Evolutionary conservation across 2,329 filamentous ascomycete genomes (phyloP).

Genomic region (Cercospora canescens): DNA sequence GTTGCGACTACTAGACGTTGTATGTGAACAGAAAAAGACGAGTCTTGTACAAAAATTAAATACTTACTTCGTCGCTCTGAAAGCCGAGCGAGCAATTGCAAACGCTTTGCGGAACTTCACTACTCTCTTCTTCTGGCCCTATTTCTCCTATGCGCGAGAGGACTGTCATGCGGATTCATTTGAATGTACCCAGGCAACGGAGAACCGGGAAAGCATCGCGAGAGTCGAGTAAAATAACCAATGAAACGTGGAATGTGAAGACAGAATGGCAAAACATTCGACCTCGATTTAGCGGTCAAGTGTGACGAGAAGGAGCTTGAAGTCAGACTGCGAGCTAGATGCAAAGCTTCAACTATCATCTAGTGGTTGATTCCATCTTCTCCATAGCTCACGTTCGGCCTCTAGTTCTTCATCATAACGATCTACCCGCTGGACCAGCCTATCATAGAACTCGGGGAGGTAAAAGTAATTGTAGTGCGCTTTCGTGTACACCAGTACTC

Average conservation of each 20-base stretch:
- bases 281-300: neutral
- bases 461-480: neutral
- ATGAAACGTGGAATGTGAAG: neutral
- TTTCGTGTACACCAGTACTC: neutral
- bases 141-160: too few species aligned
- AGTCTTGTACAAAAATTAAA: neutral
- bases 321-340: too few species aligned
- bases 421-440: neutral
- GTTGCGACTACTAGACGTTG: neutral
- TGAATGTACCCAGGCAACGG: too few species aligned
- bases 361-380: too few species aligned
- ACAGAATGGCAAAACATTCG: neutral
- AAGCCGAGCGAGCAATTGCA: neutral
- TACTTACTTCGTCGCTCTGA: neutral
- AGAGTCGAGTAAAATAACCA: neutral
- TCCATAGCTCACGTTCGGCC: neutral
- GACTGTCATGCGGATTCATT: too few species aligned
- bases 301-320: neutral
- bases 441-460: neutral
- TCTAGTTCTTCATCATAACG: neutral
- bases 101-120: neutral
- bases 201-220: too few species aligned
- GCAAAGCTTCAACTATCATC: too few species aligned
- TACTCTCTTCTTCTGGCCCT: neutral
- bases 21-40: neutral